A percentile compares a stretch with the other conserved stretches of the same genome.
phyloP scores from a whole-genome alignment of 2,329 filamentous ascomycete species.

The Sporothrix mexicana region DNA sequence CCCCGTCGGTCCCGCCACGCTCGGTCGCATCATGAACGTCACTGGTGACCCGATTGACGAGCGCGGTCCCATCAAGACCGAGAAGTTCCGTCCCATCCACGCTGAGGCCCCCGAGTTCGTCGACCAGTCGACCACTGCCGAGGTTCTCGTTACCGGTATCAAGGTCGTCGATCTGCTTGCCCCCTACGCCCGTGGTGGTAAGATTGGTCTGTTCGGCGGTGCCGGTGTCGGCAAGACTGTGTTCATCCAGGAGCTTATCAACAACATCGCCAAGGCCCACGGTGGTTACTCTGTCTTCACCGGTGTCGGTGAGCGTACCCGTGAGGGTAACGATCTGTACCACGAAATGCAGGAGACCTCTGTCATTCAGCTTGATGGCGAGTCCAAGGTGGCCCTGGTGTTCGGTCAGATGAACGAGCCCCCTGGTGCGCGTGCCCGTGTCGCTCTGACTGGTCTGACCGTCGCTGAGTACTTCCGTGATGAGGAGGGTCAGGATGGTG shows the following conservation, averaged over 20 bases:
- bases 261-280: constrained; percentile 99
- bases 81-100: constrained; percentile 90
- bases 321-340: constrained; percentile 99
- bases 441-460: constrained; percentile 89
- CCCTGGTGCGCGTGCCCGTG: constrained; percentile 98
- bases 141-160: constrained; percentile 98
- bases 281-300: constrained; percentile 99
- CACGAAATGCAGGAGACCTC: constrained; percentile 99
- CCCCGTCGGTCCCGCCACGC: constrained; percentile 88
- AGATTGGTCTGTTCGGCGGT: constrained; percentile 99
- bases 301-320: constrained; percentile 99
- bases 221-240: constrained; percentile 99
- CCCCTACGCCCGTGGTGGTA: constrained; percentile 99
- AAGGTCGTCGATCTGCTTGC: constrained; percentile 99
- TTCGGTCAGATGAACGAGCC: constrained; percentile 99
- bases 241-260: constrained; percentile 99
- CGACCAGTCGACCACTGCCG: constrained; percentile 94
- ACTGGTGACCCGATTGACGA: constrained; percentile 99
- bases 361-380: constrained; percentile 98
- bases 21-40: constrained; percentile 99
- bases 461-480: constrained; percentile 84
- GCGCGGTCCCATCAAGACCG: constrained; percentile 95
- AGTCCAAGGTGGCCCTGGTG: constrained; percentile 98
- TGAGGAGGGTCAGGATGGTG: constrained; percentile 82
- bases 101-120: constrained; percentile 89